Evolutionary conservation across 805 yeast genomes (phyloP).

Genomic region (Saccharomycopsis fibuligera): DNA sequence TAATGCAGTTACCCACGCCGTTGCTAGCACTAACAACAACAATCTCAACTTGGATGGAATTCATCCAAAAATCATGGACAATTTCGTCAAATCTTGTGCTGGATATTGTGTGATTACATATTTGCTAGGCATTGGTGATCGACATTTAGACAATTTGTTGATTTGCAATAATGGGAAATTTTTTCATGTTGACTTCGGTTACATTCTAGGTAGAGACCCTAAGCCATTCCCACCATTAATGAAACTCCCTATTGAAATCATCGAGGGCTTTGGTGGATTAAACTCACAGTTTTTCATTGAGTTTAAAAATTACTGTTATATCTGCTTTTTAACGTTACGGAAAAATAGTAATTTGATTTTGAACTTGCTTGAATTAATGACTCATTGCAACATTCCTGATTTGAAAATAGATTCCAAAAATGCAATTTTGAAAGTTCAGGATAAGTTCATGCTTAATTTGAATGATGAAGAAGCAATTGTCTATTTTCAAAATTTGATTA

Average conservation of each 20-base stretch:
- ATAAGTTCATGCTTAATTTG: conserved; percentile 88
- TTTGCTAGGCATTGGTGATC: conserved; percentile 91
- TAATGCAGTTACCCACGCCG: not conserved
- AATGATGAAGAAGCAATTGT: conserved; percentile 93
- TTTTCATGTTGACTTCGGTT: conserved; percentile 98
- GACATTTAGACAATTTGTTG: conserved; percentile 87
- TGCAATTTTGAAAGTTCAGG: conserved; percentile 86
- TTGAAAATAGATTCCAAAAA: conserved; percentile 77
- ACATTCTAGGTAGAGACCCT: conserved; percentile 93
- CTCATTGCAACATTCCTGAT: conserved; percentile 88
- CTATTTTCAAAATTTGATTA: conserved; percentile 90
- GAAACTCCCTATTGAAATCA: conserved; percentile 94
- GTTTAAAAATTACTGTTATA: conserved; percentile 90
- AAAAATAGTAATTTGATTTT: conserved; percentile 85
- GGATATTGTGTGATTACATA: conserved; percentile 97
- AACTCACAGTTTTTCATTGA: conserved; percentile 76
- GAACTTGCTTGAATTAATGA: conserved; percentile 89
- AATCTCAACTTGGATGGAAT: conserved; percentile 31
- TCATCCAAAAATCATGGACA: conserved; percentile 73
- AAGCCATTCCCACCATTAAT: conserved; percentile 98
- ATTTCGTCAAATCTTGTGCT: conserved; percentile 90
- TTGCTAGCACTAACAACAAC: not conserved
- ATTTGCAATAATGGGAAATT: conserved; percentile 80
- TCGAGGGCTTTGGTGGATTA: conserved; percentile 97
- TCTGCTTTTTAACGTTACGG: conserved; percentile 84